Evolutionary conservation across 2,329 filamentous ascomycete genomes (phyloP), one percentile per base, ranked within the genome.

Genomic region (Trichoderma cornu-damae): DNA sequence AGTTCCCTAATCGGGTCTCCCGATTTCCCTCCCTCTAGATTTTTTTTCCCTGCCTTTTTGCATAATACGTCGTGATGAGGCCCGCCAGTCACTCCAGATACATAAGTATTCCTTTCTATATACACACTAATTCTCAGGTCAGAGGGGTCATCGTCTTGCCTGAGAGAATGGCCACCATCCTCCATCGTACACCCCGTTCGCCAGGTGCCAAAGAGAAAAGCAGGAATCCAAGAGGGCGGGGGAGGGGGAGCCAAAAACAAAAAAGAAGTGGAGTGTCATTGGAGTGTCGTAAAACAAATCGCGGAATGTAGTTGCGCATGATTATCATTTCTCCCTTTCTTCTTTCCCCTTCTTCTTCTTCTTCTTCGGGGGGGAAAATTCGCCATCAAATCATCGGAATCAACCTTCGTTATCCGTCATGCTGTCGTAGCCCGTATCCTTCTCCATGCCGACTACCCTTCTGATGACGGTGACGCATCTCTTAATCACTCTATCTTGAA

Each of bases 401-500:
- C 16, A 63, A 14, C 71, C 73, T 42, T 77, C 77, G 49, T 72
- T 72, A 42, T 82, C 80, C 59, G 75, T 79, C 75, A 82, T 79
- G 61, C 77, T 84, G 47, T 76, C 81, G 67, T 85, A 85, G 6
- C 83, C 83, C 1, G 79, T 78, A 63, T 86, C 83, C 11, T 73
- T 70, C 58, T 83, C 79, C 77, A 86, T 84, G 7, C 83, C 82
- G 6, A 84, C 77, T 35, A 82, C 72, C 49, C 72, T 77, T 66
- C 81, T 83, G 12, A 79, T 82, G 34, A 86, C 76, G 9, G 69
- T 65, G 16, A 86, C 68, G 60, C 83, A 86, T 51, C 76, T 74
- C 49, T 81, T 76, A 3, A 86, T 78, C 63, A 85, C 76, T 61
- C 74, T 73, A 57, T 76, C 75, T 58, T 81, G 78, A n/a, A 82